phyloP scores from a whole-genome alignment of 495 filamentous ascomycete species.

The Niebla homalea region DNA sequence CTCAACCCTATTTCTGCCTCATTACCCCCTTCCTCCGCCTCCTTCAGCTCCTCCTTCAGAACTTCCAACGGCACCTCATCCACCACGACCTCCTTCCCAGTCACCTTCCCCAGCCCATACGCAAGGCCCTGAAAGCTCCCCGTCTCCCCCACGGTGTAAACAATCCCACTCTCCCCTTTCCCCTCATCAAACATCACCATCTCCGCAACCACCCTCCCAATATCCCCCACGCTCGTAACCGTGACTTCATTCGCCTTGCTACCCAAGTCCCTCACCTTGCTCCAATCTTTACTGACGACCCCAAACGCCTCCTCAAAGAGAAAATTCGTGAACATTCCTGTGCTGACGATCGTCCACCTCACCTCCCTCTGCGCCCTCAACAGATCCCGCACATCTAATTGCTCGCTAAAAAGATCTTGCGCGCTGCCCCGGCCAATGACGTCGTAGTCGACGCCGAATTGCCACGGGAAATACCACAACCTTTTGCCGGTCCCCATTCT shows the following conservation, averaged over 20 bases:
- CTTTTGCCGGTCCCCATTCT: not conserved
- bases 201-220: constrained; percentile 43
- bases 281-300: constrained; percentile 29
- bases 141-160: constrained; percentile 48
- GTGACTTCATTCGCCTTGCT: constrained; percentile 43
- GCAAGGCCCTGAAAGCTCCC: constrained; percentile 39
- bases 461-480: constrained; percentile 43
- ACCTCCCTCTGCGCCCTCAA: constrained; percentile 34
- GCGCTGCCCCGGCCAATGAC: constrained; percentile 38
- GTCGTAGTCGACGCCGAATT: constrained; percentile 55
- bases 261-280: constrained; percentile 37
- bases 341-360: constrained; percentile 44
- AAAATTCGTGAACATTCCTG: constrained; percentile 53
- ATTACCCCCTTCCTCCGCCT: constrained; percentile 23
- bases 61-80: constrained; percentile 31
- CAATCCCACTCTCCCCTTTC: constrained; percentile 20
- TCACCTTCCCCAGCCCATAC: constrained; percentile 31
- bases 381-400: constrained; percentile 40
- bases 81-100: constrained; percentile 27
- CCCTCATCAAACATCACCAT: constrained; percentile 26
- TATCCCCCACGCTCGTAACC: constrained; percentile 43
- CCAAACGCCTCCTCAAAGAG: constrained; percentile 45
- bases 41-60: constrained; percentile 26
- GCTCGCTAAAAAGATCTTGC: constrained; percentile 49
- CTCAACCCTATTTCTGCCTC: constrained; percentile 35